These are phyloP conservation scores for Solanum sejunctum DNA, from an alignment of 257 asterid species.

Conservation along the genomic window DNA sequence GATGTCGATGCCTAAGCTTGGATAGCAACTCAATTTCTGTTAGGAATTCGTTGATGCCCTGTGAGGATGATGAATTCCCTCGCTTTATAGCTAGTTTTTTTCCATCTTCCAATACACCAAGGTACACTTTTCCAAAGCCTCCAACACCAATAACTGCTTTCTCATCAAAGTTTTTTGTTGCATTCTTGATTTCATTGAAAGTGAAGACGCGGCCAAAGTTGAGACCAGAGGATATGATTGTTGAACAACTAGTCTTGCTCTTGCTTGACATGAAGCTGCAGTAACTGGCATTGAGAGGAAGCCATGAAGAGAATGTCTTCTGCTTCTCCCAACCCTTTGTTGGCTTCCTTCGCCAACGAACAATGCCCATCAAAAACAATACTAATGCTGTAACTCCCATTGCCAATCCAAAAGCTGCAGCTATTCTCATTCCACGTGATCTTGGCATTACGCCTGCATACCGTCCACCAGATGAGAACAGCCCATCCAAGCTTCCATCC, in stretches of 20 bases:
- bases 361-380: conserved; percentile 15
- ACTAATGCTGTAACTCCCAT: conserved; percentile 24
- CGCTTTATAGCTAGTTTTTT: conserved; percentile 69
- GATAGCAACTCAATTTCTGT: conserved; percentile 76
- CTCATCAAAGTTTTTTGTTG: conserved; percentile 70
- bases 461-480: conserved; percentile 38
- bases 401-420: conserved; percentile 34
- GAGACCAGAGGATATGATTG: conserved; percentile 38
- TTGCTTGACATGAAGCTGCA: conserved; percentile 68
- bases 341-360: conserved; percentile 27
- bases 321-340: conserved; percentile 51
- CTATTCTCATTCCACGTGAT: conserved; percentile 22
- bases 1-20: conserved; percentile 77
- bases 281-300: conserved; percentile 54
- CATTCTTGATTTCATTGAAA: conserved; percentile 43
- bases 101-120: conserved; percentile 50
- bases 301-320: conserved; percentile 82
- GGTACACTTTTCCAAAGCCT: conserved; percentile 93
- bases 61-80: conserved; percentile 78
- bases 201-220: conserved; percentile 58
- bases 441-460: conserved; percentile 8
- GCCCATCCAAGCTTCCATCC: conserved; percentile 73
- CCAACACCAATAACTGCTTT: conserved; percentile 69
- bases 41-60: conserved; percentile 81
- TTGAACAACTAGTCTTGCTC: conserved; percentile 51